Percentiles rank a stretch among this genome's conserved stretches.
phyloP scores from a whole-genome alignment of 768 basidiomycete species.

The Lactarius akahatsu region DNA sequence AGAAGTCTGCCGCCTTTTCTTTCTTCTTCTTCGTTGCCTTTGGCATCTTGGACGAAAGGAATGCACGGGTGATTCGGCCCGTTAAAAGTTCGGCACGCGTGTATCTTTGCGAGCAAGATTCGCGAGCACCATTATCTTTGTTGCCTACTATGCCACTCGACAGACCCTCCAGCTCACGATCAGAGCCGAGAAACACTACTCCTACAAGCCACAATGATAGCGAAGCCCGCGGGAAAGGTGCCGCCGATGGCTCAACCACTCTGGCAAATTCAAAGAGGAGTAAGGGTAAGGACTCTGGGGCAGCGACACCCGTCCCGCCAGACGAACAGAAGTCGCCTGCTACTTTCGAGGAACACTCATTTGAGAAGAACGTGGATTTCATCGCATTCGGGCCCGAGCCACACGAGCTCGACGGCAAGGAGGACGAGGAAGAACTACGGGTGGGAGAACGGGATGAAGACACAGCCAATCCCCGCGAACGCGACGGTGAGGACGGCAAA shows the following conservation, averaged over 20 bases:
- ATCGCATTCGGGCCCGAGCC: conserved; percentile 23
- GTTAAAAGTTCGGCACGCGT: neutral
- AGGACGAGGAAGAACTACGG: conserved; percentile 8
- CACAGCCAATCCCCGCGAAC: conserved; percentile 24
- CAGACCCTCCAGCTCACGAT: neutral
- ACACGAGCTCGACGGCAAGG: conserved; percentile 28
- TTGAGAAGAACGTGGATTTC: conserved; percentile 23
- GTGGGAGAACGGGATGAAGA: conserved; percentile 28
- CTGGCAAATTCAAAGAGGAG: conserved; percentile 10
- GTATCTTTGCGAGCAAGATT: neutral
- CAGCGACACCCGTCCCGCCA: conserved; percentile 7
- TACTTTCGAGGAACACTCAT: conserved; percentile 4
- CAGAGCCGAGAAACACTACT: neutral
- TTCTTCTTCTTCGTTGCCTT: conserved; percentile 86
- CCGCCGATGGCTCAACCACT: neutral
- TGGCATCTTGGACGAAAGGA: conserved; percentile 52
- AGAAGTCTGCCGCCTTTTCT: conserved; percentile 85
- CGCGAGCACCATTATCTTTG: neutral
- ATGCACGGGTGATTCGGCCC: conserved; percentile 9
- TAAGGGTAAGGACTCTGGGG: conserved; percentile 12
- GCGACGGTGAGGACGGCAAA: conserved; percentile 34
- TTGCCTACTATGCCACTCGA: conserved; percentile 6
- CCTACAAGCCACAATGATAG: neutral
- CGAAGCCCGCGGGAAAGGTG: neutral
- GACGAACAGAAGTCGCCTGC: neutral